Conservation (phyloP, 257 asterid genomes). For the Fraxinus excelsior region DNA sequence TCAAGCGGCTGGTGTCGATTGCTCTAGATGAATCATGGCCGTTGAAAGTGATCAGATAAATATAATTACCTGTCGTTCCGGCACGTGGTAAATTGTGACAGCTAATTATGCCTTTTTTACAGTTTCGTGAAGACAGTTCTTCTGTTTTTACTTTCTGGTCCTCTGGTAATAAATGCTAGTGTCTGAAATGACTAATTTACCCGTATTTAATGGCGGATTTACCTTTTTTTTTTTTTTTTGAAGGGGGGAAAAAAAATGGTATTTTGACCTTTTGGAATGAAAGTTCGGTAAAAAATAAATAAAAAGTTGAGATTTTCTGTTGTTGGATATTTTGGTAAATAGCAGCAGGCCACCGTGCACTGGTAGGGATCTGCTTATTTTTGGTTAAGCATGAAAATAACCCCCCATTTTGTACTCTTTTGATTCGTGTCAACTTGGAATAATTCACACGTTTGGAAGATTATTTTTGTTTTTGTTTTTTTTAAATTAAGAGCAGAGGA, state of each 20-base stretch:
- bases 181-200: constrained; percentile 8
- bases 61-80: constrained; percentile 49
- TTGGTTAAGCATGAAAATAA: constrained; percentile 4
- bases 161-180: constrained; percentile 6
- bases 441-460: background rate
- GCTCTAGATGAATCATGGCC: constrained; percentile 5
- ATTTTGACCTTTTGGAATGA: background rate
- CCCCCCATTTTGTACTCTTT: background rate
- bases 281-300: background rate
- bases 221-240: constrained; percentile 10
- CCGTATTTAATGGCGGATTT: constrained; percentile 12
- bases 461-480: background rate
- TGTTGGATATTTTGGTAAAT: constrained; percentile 23
- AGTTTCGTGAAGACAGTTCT: constrained; percentile 39
- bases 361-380: constrained; percentile 12
- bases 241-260: background rate
- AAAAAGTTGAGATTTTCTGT: background rate
- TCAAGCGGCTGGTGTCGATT: constrained; percentile 34
- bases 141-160: constrained; percentile 14
- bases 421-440: background rate
- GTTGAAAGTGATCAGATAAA: constrained; percentile 29
- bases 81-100: constrained; percentile 53
- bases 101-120: constrained; percentile 49
- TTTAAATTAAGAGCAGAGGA: background rate
- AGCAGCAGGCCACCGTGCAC: constrained; percentile 8